phyloP scores from a whole-genome alignment of 148 eudicot species.

The Vaccinium myrtillus region DNA sequence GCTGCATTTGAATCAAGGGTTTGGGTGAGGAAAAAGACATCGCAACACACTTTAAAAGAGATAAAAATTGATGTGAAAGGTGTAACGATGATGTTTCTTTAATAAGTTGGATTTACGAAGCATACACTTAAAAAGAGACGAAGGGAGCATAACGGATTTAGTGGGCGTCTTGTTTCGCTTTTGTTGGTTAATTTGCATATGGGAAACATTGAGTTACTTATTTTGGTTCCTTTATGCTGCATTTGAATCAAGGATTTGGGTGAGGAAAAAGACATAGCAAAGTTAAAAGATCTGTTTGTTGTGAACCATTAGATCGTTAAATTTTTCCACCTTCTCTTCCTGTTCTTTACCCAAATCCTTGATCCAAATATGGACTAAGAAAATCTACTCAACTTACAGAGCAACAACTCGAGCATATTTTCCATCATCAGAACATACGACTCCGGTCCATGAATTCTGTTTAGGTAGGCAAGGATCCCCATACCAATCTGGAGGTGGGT shows the following conservation, averaged over 20 bases:
- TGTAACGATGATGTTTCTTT: too few species aligned
- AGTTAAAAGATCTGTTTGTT: neutral
- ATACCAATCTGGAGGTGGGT: conserved; percentile 66
- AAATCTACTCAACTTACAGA: conserved; percentile 53
- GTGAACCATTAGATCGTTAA: neutral
- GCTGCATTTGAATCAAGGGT: neutral
- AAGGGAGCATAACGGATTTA: neutral
- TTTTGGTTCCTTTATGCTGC: neutral
- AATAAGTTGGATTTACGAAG: too few species aligned
- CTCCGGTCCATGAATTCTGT: conserved; percentile 67
- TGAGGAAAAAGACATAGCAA: neutral
- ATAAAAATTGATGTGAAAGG: too few species aligned
- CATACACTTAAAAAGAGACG: too few species aligned
- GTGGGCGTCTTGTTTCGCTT: neutral
- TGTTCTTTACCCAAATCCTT: neutral
- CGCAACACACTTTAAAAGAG: too few species aligned
- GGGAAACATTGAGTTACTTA: neutral
- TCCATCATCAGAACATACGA: conserved; percentile 39
- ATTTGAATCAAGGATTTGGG: conserved; percentile 1
- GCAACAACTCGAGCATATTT: conserved; percentile 40
- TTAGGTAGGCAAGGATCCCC: conserved; percentile 92
- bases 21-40: neutral
- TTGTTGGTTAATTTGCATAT: neutral
- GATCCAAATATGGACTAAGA: neutral
- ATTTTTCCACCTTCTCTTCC: neutral